phyloP scores from a whole-genome alignment of 192 early-diverging fungal species.

The Oehlia diaphana region DNA sequence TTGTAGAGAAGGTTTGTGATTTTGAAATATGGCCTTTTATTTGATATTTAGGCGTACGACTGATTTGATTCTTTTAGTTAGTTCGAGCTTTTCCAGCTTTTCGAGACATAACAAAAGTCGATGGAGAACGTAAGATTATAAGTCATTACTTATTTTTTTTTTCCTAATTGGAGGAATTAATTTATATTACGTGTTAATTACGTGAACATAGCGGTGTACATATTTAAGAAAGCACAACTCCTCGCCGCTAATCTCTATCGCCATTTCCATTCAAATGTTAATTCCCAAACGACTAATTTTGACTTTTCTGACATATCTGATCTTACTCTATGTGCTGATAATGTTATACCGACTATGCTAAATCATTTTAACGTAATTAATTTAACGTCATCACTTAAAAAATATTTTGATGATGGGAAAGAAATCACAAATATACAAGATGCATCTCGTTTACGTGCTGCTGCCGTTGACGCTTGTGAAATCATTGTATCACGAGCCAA shows the following conservation, averaged over 20 bases:
- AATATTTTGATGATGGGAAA: conserved; percentile 45
- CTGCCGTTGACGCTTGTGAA: conserved; percentile 65
- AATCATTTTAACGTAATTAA: conserved; percentile 54
- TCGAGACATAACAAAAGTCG: conserved; percentile 55
- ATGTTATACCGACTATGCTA: conserved; percentile 71
- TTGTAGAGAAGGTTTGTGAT: conserved; percentile 45
- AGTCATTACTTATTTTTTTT: too few relatives aligned
- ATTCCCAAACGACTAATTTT: conserved; percentile 53
- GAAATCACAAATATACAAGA: conserved; percentile 53
- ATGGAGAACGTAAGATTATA: conserved; percentile 41
- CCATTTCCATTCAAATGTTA: conserved; percentile 49
- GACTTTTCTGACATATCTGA: conserved; percentile 64
- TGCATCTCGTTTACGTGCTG: conserved; percentile 66
- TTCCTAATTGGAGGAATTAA: background rate
- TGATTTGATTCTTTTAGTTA: conserved; percentile 42
- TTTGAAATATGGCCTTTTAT: background rate
- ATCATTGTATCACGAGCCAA: conserved; percentile 50
- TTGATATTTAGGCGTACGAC: background rate
- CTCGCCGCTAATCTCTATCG: conserved; percentile 63
- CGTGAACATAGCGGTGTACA: conserved; percentile 46
- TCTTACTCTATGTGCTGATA: conserved; percentile 75
- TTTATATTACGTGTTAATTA: background rate
- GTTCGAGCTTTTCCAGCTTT: conserved; percentile 68
- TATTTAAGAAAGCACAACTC: conserved; percentile 80
- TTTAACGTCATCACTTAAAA: conserved; percentile 45